Conservation (phyloP, 371 early-diverging fungal species). For the Funneliformis caledonium region DNA sequence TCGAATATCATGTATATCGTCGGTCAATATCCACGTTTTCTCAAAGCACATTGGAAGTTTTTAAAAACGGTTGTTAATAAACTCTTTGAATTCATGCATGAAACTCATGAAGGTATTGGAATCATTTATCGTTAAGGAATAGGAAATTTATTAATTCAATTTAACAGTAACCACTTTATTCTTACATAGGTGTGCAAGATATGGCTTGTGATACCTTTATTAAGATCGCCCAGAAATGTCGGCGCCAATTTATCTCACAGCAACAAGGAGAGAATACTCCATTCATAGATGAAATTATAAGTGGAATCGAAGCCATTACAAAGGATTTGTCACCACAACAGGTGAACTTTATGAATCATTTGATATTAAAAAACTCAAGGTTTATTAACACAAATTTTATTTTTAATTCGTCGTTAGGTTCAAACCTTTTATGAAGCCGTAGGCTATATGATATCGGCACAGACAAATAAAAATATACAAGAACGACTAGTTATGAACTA, state of each 20-base stretch:
- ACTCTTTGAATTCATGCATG: slow-evolving; percentile 99
- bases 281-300: slow-evolving; percentile 94
- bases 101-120: slow-evolving; percentile 89
- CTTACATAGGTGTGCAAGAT: slow-evolving; percentile 91
- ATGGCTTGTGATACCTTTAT: slow-evolving; percentile 99
- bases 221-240: slow-evolving; percentile 97
- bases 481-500: slow-evolving; percentile 80
- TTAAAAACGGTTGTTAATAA: slow-evolving; percentile 99
- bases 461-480: slow-evolving; percentile 71
- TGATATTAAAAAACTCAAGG: too few relatives aligned
- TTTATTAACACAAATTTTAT: neutral
- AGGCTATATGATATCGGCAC: slow-evolving; percentile 94
- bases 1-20: slow-evolving; percentile 99
- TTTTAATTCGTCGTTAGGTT: slow-evolving; percentile 52
- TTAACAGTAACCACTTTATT: neutral
- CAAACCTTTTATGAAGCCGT: slow-evolving; percentile 97
- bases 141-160: neutral
- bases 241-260: slow-evolving; percentile 85
- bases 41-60: slow-evolving; percentile 99
- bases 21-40: slow-evolving; percentile 98
- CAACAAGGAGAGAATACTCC: slow-evolving; percentile 89
- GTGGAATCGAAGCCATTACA: slow-evolving; percentile 76
- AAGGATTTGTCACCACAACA: slow-evolving; percentile 89
- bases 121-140: neutral
- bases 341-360: slow-evolving; percentile 46